Base-by-base conservation (phyloP, 2,329 filamentous ascomycete species). In the Penicillium expansum region DNA sequence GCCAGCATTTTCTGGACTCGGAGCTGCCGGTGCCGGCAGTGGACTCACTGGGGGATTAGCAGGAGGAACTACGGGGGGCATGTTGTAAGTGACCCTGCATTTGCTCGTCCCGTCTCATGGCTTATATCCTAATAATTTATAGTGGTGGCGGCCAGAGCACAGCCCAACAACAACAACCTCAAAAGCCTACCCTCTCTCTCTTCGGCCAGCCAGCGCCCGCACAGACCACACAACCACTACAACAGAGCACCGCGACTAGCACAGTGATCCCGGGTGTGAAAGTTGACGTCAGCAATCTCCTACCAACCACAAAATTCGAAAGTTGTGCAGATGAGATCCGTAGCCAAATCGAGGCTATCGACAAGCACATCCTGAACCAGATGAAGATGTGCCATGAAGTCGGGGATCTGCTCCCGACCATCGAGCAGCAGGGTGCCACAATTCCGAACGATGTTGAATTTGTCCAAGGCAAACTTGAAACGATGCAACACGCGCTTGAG, bases 291-390 rank as follows among this genome's bases (percentile, higher is more conserved):
- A 84, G 84, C 65, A 90, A 90, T 69, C 80, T 97, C 58, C 86
- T 91, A 51, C 88, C 89, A 16, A 96, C 92, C 0, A 96, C 92
- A 4, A 90, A 94, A 60, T 97, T 94, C 79, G 91, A 92, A 70
- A 93, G 96, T 73, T 86, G 96, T 29, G 86, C 90, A 58, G 89
- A 93, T 63, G 86, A 90, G 30, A 80, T 96, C 16, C 91, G 96
- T 69, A 84, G 86, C 60, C 79, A 91, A 63, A 89, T 99, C 60
- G 85, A 90, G 60, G 77, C 81, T 10, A 85, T 96, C 61, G 93
- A 99, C 74, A 83, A 84, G 56, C 85, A 88, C 62, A 93, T 99
- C 65, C 85, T 91, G 66, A 82, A 83, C 52, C 91, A 94, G 70
- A 92, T 96, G 68, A 82, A 83, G 57, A 74, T 79, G 57, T 87